Conservation (phyloP, 306 rosid genomes). For the Echinosophora koreensis region DNA sequence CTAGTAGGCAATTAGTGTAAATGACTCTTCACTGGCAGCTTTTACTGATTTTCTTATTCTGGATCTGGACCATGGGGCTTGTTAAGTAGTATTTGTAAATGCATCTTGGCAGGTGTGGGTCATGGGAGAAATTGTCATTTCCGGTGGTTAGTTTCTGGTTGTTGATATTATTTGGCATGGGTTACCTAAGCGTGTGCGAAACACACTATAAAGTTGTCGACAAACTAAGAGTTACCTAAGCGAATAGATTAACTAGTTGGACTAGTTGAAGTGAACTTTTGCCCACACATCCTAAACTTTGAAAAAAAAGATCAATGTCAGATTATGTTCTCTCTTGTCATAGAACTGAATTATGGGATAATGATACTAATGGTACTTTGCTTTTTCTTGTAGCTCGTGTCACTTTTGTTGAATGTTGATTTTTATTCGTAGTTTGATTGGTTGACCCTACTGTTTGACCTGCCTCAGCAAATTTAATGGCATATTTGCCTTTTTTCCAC, state of each 20-base stretch:
- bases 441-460: not conserved
- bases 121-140: conserved; percentile 36
- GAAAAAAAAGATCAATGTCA: conserved; percentile 7
- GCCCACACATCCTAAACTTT: conserved; percentile 29
- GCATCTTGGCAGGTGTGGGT: conserved; percentile 53
- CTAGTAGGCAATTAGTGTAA: conserved; percentile 44
- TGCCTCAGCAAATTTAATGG: not conserved
- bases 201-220: no score
- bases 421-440: not conserved
- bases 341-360: conserved; percentile 18
- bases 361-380: not conserved
- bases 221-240: conserved; percentile 22
- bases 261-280: conserved; percentile 40
- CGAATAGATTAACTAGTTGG: conserved; percentile 41
- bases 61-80: conserved; percentile 45
- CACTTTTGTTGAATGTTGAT: not conserved
- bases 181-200: conserved; percentile 31
- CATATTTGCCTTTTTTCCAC: no score
- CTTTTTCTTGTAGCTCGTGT: not conserved
- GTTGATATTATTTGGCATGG: conserved; percentile 8
- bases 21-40: conserved; percentile 35
- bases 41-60: conserved; percentile 37
- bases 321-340: not conserved
- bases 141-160: conserved; percentile 9
- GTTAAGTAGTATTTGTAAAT: conserved; percentile 46